These are phyloP conservation scores for Elymus sibiricus DNA, from an alignment of 176 grass and related monocot genomes.

Conservation along the genomic window DNA sequence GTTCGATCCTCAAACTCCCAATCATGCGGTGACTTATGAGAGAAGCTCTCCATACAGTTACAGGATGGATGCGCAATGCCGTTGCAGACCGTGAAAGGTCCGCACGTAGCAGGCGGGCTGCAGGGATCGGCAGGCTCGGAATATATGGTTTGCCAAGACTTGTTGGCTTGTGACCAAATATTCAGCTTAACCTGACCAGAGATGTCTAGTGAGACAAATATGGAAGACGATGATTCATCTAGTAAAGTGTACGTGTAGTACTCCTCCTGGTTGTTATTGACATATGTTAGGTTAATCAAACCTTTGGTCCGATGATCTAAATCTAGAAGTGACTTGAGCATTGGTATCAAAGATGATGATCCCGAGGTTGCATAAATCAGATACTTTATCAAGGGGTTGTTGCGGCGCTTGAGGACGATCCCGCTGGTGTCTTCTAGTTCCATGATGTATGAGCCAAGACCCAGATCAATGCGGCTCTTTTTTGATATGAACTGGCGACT, in stretches of 20 bases:
- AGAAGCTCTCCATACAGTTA: neutral
- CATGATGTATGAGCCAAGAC: neutral
- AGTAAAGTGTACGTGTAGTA: neutral
- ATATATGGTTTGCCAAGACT: neutral
- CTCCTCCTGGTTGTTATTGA: neutral
- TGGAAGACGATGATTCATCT: neutral
- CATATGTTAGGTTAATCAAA: neutral
- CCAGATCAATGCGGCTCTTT: neutral
- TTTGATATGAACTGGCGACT: neutral
- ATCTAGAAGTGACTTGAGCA: neutral
- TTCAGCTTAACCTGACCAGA: neutral
- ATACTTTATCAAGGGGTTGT: neutral
- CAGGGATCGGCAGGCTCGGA: neutral
- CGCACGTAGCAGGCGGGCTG: neutral
- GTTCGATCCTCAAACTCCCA: neutral
- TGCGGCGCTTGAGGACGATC: neutral
- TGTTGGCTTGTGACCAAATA: neutral
- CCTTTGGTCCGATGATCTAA: conserved; percentile 1
- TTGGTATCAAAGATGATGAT: no score
- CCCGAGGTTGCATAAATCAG: no score
- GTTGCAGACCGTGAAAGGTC: neutral
- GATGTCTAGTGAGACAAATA: neutral
- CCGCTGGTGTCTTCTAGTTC: neutral
- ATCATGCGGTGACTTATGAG: neutral
- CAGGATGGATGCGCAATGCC: neutral